Evolutionary conservation across 345 rosid genomes (phyloP).

Genomic region (Populus pruinosa): DNA sequence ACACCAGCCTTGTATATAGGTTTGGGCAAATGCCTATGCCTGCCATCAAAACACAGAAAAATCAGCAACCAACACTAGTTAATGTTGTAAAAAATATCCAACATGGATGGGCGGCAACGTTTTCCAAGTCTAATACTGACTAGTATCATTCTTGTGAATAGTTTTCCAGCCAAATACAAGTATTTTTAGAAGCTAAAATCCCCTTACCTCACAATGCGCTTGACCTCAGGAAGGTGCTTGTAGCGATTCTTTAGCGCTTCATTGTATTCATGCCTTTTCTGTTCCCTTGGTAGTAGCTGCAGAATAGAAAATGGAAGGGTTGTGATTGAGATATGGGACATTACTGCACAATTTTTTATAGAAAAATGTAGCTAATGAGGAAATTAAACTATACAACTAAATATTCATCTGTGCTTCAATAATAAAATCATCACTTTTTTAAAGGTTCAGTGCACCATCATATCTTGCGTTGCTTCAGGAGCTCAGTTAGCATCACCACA

Average conservation of each 20-base stretch:
- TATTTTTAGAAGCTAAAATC: background rate
- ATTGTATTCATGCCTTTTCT: constrained; percentile 67
- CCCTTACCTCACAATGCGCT: constrained; percentile 73
- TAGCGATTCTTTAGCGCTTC: constrained; percentile 85
- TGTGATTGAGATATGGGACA: background rate
- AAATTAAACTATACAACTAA: background rate
- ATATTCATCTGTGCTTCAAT: background rate
- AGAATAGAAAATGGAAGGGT: background rate
- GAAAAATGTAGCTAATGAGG: background rate
- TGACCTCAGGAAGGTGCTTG: constrained; percentile 84
- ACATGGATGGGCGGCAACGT: background rate
- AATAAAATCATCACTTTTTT: background rate
- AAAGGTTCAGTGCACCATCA: background rate
- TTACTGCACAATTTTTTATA: background rate
- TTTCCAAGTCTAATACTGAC: background rate
- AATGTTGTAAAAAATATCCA: background rate
- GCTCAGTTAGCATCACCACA: background rate
- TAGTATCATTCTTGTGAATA: background rate
- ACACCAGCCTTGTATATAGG: constrained; percentile 67
- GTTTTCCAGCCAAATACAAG: background rate
- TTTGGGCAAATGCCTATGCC: constrained; percentile 90
- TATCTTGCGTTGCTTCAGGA: background rate
- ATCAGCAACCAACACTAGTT: background rate
- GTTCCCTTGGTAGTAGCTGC: constrained; percentile 91
- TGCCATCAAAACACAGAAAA: constrained; percentile 30